Evolutionary conservation across 106 monocot species (phyloP), one percentile per base, ranked within the genome.

Genomic region (Ottelia alismoides): DNA sequence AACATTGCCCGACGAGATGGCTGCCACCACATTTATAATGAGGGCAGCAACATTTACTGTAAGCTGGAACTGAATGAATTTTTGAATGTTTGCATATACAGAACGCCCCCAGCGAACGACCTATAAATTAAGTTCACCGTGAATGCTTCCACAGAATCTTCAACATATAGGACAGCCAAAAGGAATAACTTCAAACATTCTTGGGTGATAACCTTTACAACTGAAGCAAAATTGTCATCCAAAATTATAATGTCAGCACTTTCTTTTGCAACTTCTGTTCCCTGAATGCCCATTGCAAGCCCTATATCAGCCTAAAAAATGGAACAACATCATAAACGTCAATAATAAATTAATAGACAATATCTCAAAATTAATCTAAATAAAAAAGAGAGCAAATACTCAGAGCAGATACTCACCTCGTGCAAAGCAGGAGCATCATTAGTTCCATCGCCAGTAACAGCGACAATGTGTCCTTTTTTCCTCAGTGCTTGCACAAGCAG

Each of bases 341-440:
- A n/a, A n/a, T 25, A 22, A 20, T 22, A 44, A 35, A 27, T 25
- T 19, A 25, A 17, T 11, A 45, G 23, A 45, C 14, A 51, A 62
- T 76, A 28, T 52, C 21, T 40, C 35, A 59, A 43, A 68, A 54
- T 27, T 40, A 43, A 43, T n/a, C n/a, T n/a, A n/a, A n/a, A n/a
- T n/a, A n/a, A n/a, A n/a, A n/a, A n/a, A n/a, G n/a, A n/a, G n/a
- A n/a, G n/a, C n/a, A n/a, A n/a, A n/a, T n/a, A n/a, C n/a, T n/a
- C n/a, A n/a, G n/a, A n/a, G n/a, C 17, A 58, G 45, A 58, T 45
- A 3, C 28, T 22, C 23, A 94, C 93, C 80, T 96, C 94, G 57
- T 96, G 75, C 30, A 96, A 52, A 46, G 94, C 94, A 60, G 94
- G 94, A 59, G 88, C 94, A 74, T 96, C 94, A 72, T 96, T 96